Base-by-base conservation (phyloP, 2,329 filamentous ascomycete species). In the Paraphoma sp. region DNA sequence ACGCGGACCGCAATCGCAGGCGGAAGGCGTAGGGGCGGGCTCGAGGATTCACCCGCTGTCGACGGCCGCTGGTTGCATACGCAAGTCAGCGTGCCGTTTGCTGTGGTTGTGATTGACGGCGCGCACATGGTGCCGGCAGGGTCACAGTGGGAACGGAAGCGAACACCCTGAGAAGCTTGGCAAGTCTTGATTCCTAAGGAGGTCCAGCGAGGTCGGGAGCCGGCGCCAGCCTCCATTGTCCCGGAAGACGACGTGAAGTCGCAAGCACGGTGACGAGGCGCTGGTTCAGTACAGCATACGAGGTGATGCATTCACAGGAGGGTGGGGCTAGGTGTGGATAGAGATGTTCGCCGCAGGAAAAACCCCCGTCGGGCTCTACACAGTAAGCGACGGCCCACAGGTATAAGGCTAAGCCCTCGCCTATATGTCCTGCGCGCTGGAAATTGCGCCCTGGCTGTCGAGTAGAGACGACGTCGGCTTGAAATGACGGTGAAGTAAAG, bases 81-180 rank as follows among this genome's bases (percentile, higher is more conserved):
- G 59, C 56, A 61, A 51, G 56, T 55, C 41, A 52, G 50, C 46
- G 44, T 48, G 52, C 45, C 53, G 47, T 49, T 54, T 31, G 45
- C 49, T 23, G 50, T 62, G 53, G 54, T 50, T 50, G 18, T 38
- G 51, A 40, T 31, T 45, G 44, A 54, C 53, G 14, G 45, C 48
- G 23, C 23, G 23, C 23, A 41, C 23, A 18, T 47, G 51, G 33
- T 36, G 33, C 33, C 9, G 33, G 14, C 33, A 36, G 6, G 33
- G 33, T 14, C 33, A 14, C 14, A 14, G 33, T 36, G 33, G 6
- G 33, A 10, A 36, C 33, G 33, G 52, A 51, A 16, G 42, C 17
- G 30, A 45, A 36, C 33, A 50, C 29, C 47, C 42, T 43, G 42
- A 44, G 58, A 64, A 67, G 68, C 69, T 72, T 73, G 69, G 68